phyloP scores from a whole-genome alignment of 805 yeast species.

The Yarrowia sp. region DNA sequence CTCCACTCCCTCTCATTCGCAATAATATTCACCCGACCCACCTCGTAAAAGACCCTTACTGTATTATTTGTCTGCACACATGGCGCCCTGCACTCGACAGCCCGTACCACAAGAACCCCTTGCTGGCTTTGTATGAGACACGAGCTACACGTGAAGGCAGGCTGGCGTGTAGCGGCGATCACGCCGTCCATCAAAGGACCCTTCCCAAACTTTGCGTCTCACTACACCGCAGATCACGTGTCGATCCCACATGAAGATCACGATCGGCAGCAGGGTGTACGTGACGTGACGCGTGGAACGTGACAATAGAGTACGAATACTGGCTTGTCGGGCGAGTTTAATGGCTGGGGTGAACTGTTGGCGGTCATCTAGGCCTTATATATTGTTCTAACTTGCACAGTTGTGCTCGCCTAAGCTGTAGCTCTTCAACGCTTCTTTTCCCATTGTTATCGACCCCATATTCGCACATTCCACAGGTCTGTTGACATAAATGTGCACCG shows the following conservation, averaged over 20 bases:
- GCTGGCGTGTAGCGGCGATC: conserved; percentile 4
- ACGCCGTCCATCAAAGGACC: background rate
- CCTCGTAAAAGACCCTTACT: conserved; percentile 14
- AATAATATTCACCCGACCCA: no score
- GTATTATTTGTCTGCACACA: background rate
- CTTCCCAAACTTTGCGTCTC: background rate
- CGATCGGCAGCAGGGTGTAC: conserved; percentile 17
- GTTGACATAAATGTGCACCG: background rate
- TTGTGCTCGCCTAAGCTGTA: no score
- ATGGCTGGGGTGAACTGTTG: no score
- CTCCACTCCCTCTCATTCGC: no score
- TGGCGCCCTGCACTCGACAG: background rate
- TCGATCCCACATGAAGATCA: conserved; percentile 17
- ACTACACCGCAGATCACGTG: conserved; percentile 14
- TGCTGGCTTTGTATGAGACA: background rate
- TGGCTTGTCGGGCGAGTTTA: no score
- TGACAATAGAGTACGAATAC: background rate
- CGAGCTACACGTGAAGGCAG: conserved; percentile 5
- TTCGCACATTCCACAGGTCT: background rate
- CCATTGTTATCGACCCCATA: background rate
- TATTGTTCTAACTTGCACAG: no score
- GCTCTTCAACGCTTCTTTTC: background rate
- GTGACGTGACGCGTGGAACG: conserved; percentile 26
- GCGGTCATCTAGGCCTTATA: no score
- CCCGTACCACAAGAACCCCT: background rate